A percentile compares a stretch with the other conserved stretches of the same genome.
Evolutionary conservation across 2,329 filamentous ascomycete species (phyloP).

Genomic region (Didymella keratinophila): DNA sequence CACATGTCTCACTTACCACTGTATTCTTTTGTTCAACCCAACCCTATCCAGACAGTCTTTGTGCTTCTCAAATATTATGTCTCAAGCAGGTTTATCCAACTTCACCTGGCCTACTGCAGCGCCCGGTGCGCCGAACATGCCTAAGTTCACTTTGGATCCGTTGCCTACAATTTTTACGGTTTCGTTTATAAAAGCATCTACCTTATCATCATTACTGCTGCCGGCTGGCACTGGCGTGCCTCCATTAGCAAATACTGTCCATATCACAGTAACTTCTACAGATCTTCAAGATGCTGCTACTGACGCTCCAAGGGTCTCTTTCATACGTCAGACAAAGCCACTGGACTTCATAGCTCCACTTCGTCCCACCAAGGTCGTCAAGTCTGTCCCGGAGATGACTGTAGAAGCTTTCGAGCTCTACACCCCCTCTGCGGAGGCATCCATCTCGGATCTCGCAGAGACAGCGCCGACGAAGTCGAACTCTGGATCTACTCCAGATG

Average conservation of each 20-base stretch:
- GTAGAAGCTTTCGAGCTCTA: background rate
- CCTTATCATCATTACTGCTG: background rate
- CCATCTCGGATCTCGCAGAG: background rate
- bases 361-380: background rate
- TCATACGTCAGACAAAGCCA: background rate
- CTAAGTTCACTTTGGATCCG: no score
- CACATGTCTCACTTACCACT: background rate
- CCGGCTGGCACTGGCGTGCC: background rate
- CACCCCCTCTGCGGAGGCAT: background rate
- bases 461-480: background rate
- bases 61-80: background rate
- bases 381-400: background rate
- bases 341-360: background rate
- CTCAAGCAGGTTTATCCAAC: background rate
- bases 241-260: background rate
- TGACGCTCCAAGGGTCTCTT: background rate
- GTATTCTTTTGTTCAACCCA: background rate
- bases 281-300: background rate
- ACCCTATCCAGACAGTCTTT: background rate
- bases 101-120: constrained; percentile 2
- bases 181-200: background rate
- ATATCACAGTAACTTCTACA: background rate
- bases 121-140: background rate
- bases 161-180: background rate
- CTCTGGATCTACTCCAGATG: background rate